These are phyloP conservation scores for Phallus indusiatus DNA, from an alignment of 768 basidiomycete genomes.

Conservation along the genomic window DNA sequence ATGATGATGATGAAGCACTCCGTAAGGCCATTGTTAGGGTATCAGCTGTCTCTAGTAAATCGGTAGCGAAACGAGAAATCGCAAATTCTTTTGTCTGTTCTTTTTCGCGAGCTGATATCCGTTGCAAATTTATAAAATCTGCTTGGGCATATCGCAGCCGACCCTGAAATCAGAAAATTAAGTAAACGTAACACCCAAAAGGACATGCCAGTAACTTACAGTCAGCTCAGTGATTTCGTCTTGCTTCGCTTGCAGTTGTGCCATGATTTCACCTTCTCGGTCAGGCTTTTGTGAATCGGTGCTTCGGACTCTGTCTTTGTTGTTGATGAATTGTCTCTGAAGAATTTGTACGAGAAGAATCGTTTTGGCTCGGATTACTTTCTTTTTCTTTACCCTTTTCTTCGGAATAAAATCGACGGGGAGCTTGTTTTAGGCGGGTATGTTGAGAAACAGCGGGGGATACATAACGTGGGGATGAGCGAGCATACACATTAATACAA, in stretches of 20 bases:
- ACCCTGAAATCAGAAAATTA: constrained; percentile 30
- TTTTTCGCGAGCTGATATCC: constrained; percentile 85
- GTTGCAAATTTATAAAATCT: constrained; percentile 91
- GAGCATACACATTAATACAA: background rate
- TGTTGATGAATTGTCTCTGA: constrained; percentile 5
- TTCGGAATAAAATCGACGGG: constrained; percentile 49
- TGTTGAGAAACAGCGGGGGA: background rate
- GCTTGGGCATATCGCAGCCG: constrained; percentile 89
- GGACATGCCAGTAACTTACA: constrained; percentile 35
- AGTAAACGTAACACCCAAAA: constrained; percentile 10
- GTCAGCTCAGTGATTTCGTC: constrained; percentile 76
- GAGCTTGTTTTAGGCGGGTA: background rate
- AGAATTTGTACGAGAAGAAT: constrained; percentile 20
- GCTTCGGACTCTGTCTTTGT: background rate
- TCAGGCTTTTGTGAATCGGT: constrained; percentile 15
- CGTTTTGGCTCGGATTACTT: constrained; percentile 17
- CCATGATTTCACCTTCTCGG: constrained; percentile 24
- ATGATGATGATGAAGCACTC: constrained; percentile 56
- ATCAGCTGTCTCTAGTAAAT: constrained; percentile 85
- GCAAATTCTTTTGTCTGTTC: constrained; percentile 90
- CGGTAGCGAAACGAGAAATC: constrained; percentile 83
- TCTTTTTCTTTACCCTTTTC: constrained; percentile 29
- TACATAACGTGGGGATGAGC: background rate
- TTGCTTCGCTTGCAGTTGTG: constrained; percentile 73
- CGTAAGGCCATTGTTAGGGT: constrained; percentile 80